phyloP scores from a whole-genome alignment of 805 yeast genomes.

The Priceomyces carsonii region DNA sequence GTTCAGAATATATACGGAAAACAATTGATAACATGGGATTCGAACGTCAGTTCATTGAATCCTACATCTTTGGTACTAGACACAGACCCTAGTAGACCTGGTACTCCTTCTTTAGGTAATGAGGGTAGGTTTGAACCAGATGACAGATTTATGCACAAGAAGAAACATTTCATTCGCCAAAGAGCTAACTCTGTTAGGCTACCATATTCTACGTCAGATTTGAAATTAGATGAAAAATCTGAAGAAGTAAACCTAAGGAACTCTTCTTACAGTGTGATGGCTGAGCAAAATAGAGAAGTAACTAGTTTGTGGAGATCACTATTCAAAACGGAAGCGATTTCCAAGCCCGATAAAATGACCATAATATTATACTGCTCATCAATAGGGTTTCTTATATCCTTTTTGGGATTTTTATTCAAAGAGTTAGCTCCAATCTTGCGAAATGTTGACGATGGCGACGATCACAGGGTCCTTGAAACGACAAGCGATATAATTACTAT shows the following conservation, averaged over 20 bases:
- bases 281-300: slow-evolving; percentile 16
- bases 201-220: slow-evolving; percentile 37
- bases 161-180: slow-evolving; percentile 17
- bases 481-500: slow-evolving; percentile 31
- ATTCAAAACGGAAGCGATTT: slow-evolving; percentile 16
- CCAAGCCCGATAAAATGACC: slow-evolving; percentile 76
- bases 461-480: slow-evolving; percentile 11
- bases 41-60: slow-evolving; percentile 18
- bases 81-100: slow-evolving; percentile 19
- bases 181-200: slow-evolving; percentile 20
- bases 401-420: slow-evolving; percentile 68
- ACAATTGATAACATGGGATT: slow-evolving; percentile 64
- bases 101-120: slow-evolving; percentile 12
- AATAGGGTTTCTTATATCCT: slow-evolving; percentile 67
- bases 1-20: slow-evolving; percentile 86
- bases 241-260: slow-evolving; percentile 7
- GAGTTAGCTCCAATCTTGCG: slow-evolving; percentile 47
- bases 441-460: slow-evolving; percentile 8
- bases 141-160: slow-evolving; percentile 5
- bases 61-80: slow-evolving; percentile 31
- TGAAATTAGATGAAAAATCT: slow-evolving; percentile 27
- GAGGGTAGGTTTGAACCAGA: not conserved
- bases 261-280: slow-evolving; percentile 11
- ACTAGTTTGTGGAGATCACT: slow-evolving; percentile 22
- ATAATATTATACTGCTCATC: slow-evolving; percentile 77